Evolutionary conservation across 2,329 filamentous ascomycete species (phyloP), one percentile per base, ranked within the genome.

Genomic region (Talaromyces sp.): DNA sequence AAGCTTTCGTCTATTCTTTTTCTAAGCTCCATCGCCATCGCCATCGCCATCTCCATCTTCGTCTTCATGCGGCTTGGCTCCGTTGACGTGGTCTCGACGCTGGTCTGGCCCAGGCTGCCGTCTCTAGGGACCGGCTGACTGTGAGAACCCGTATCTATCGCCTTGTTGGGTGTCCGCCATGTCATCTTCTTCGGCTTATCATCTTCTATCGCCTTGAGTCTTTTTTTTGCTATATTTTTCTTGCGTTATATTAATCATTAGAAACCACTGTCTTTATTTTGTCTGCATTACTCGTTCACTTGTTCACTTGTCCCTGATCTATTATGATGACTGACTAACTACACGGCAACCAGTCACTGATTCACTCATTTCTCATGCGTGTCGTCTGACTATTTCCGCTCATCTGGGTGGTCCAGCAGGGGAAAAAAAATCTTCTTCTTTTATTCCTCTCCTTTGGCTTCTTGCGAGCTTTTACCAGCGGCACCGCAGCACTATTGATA

Each of bases 61-160:
- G 5, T 16, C 36, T 40, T 47, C 8, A 27, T 27, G 44, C 44
- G 3, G 27, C 23, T 47, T 10, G 23, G 18, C n/a, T 27, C 44
- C 7, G 10, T 18, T 18, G 44, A 47, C 44, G 44, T 47, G 18
- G 44, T 47, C 44, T 47, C n/a, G 44, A 47, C 23, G 44, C 44
- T 12, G 44, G n/a, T 18, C 44, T 47, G 8, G 44, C 23, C 23
- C 44, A 6, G 2, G 44, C 18, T 47, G 44, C 44, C 18, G 18
- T 47, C 44, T 16, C 23, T 27, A 14, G 44, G 44, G 23, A 27
- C 44, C 12, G 44, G 44, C 23, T 47, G 44, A 47, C 44, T 23
- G 16, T 7, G 23, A 27, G 18, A 55, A 33, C 50, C 42, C 59
- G 60, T 58, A 55, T 61, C 56, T 27, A 59, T 36, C 40, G 27